Evolutionary conservation across 179 eudicot species (phyloP).

Genomic region (Camellia oleifera): DNA sequence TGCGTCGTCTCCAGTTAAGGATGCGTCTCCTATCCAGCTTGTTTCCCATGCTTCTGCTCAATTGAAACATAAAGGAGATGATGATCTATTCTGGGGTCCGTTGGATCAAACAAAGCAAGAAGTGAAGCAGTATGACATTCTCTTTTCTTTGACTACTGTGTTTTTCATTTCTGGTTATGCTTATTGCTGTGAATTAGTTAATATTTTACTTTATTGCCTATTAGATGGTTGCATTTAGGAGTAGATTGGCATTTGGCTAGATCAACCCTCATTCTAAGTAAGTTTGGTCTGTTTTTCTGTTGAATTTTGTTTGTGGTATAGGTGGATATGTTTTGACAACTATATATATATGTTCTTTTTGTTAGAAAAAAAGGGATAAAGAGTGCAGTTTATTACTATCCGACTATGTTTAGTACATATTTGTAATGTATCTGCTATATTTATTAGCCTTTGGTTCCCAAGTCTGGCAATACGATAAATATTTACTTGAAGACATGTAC

Average conservation of each 20-base stretch:
- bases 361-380: no score
- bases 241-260: neutral
- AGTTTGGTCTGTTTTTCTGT: no score
- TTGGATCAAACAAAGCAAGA: slow-evolving; percentile 79
- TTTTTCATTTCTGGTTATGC: neutral
- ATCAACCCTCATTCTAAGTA: neutral
- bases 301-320: no score
- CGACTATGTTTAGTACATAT: no score
- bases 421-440: no score
- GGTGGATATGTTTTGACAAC: no score
- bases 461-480: no score
- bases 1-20: slow-evolving; percentile 57
- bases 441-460: no score
- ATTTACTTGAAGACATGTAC: no score
- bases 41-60: slow-evolving; percentile 45
- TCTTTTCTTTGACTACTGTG: slow-evolving; percentile 5
- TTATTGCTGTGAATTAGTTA: neutral
- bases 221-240: neutral
- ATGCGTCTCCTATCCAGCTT: slow-evolving; percentile 50
- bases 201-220: neutral
- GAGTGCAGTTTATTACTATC: no score
- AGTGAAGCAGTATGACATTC: slow-evolving; percentile 55
- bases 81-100: slow-evolving; percentile 99
- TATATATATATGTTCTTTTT: no score
- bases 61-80: slow-evolving; percentile 66